These are phyloP conservation scores for Gloeostereum incarnatum DNA, from an alignment of 768 basidiomycete species.

Conservation along the genomic window DNA sequence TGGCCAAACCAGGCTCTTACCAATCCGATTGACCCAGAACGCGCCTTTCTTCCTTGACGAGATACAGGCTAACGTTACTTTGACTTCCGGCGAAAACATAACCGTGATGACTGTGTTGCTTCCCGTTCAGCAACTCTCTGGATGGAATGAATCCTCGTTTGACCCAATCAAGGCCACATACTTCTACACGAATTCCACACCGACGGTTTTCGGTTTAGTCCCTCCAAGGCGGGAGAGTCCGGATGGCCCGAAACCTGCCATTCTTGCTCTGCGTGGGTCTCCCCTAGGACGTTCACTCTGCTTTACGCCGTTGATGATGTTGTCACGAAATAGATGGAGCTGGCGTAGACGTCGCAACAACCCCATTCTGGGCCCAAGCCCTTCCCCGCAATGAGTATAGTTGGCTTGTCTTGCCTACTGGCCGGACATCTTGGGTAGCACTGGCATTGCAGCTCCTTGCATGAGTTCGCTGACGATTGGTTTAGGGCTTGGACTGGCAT, in stretches of 20 bases:
- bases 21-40: slow-evolving; percentile 38
- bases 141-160: slow-evolving; percentile 26
- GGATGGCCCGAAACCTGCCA: slow-evolving; percentile 30
- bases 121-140: slow-evolving; percentile 32
- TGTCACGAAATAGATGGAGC: slow-evolving; percentile 93
- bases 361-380: slow-evolving; percentile 53
- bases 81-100: slow-evolving; percentile 11
- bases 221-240: slow-evolving; percentile 36
- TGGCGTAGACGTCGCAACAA: slow-evolving; percentile 59
- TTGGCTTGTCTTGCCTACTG: slow-evolving; percentile 81
- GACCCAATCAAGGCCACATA: slow-evolving; percentile 46
- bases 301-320: slow-evolving; percentile 2
- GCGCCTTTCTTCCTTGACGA: slow-evolving; percentile 20
- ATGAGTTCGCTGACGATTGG: slow-evolving; percentile 1
- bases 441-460: background rate
- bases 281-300: slow-evolving; percentile 1
- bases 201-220: slow-evolving; percentile 47
- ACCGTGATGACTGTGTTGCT: slow-evolving; percentile 26
- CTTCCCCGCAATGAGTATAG: slow-evolving; percentile 47
- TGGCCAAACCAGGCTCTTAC: slow-evolving; percentile 52
- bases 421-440: slow-evolving; percentile 72
- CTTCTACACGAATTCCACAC: slow-evolving; percentile 43
- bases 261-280: slow-evolving; percentile 56
- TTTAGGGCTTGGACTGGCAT: slow-evolving; percentile 87
- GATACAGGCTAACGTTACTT: slow-evolving; percentile 28